Evolutionary conservation across 371 early-diverging fungal species (phyloP).

Genomic region (Amoeboradix gromovi): DNA sequence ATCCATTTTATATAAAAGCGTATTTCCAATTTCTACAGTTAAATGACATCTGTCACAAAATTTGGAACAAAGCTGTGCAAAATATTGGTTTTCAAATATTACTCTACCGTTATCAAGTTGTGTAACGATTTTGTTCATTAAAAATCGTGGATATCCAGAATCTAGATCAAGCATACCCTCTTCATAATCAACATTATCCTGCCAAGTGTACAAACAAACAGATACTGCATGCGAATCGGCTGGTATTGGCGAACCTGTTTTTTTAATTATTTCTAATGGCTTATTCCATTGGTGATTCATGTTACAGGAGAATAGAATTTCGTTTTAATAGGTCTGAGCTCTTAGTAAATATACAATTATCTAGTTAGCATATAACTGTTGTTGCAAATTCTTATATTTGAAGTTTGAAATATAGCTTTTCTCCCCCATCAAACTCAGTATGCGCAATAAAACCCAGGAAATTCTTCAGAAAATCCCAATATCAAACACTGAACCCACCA

Average conservation of each 20-base stretch:
- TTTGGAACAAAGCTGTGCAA: slow-evolving; percentile 6
- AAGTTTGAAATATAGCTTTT: too few relatives aligned
- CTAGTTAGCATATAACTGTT: too few relatives aligned
- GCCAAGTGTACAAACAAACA: slow-evolving; percentile 67
- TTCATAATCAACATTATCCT: slow-evolving; percentile 65
- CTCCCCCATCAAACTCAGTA: too few relatives aligned
- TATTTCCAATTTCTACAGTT: neutral
- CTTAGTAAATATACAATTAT: too few relatives aligned
- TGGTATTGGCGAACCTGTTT: neutral
- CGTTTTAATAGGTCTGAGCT: too few relatives aligned
- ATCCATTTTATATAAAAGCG: too few relatives aligned
- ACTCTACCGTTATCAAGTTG: slow-evolving; percentile 5
- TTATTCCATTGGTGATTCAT: too few relatives aligned
- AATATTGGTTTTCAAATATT: slow-evolving; percentile 1
- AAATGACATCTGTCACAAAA: neutral
- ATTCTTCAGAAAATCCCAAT: neutral
- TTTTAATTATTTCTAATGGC: neutral
- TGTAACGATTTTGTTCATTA: slow-evolving; percentile 21
- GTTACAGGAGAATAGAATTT: neutral
- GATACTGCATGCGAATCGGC: slow-evolving; percentile 44
- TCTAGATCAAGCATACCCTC: slow-evolving; percentile 45
- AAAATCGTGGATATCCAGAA: slow-evolving; percentile 77
- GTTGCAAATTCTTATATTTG: too few relatives aligned
- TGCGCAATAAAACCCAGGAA: neutral
- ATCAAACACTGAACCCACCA: neutral